Evolutionary conservation across 495 filamentous ascomycete species (phyloP), one percentile per base, ranked within the genome.

Genomic region (Aspergillus diversus): DNA sequence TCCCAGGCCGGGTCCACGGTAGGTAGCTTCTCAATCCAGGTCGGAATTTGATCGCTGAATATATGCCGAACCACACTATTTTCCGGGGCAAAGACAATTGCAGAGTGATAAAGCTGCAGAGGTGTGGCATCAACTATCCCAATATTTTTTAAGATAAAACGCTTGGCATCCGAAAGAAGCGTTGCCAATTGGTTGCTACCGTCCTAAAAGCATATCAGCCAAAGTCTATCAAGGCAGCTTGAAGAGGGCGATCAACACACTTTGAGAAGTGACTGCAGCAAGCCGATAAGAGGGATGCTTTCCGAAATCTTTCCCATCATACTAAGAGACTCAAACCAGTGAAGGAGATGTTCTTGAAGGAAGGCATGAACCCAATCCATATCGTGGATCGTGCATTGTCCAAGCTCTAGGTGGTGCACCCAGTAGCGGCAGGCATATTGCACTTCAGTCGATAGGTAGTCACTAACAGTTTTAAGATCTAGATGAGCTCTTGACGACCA

Each of bases 361-460:
- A 84, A 83, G 15, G 33, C n/a, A n/a, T n/a, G n/a, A n/a, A n/a
- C n/a, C n/a, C n/a, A n/a, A 37, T 77, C 39, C n/a, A 74, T 9
- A 21, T 33, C 27, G 5, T 59, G 13, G 13, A 27, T 32, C 63
- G 76, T 63, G 33, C 51, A 35, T 32, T 61, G 57, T n/a, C 73
- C 75, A 56, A 75, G 62, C 62, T 71, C 51, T 21, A 82, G 27
- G 71, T 87, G 80, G 53, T 76, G 50, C 46, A 50, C 27, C 66
- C 76, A 86, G 61, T 80, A 81, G n/a, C 68, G 70, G 67, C 80
- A 84, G 16, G 76, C 63, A 57, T 84, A 80, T 60, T 70, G 66
- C n/a, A 77, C 33, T 43, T 73, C 70, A 32, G 67, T 7, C 55
- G 69, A 64, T 17, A 83, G 43, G 57, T 56, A 50, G 0, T 69